Percentiles rank a stretch among this genome's conserved stretches.
These are phyloP conservation scores for Fraxinus platypoda DNA, from an alignment of 305 asterid genomes.

Conservation along the genomic window DNA sequence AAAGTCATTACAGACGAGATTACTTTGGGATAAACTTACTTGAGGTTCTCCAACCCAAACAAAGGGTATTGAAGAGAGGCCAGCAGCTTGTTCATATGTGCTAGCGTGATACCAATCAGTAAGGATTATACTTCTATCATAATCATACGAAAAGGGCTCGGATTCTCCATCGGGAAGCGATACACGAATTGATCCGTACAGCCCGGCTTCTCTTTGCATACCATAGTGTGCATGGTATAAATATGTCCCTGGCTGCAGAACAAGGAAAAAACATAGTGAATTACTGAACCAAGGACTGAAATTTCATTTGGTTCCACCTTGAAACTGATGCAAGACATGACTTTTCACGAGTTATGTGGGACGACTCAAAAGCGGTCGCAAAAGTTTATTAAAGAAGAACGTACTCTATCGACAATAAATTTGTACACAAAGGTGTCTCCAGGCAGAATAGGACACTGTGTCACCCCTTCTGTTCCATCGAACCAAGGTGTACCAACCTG, in stretches of 20 bases:
- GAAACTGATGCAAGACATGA: background rate
- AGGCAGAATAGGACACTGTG: slow-evolving; percentile 82
- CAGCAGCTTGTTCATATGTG: slow-evolving; percentile 56
- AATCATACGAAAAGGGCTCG: slow-evolving; percentile 65
- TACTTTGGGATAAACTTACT: slow-evolving; percentile 26
- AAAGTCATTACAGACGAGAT: background rate
- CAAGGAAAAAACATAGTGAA: slow-evolving; percentile 12
- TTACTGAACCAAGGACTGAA: background rate
- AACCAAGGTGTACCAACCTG: slow-evolving; percentile 86
- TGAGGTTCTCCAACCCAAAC: slow-evolving; percentile 85
- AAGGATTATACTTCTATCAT: slow-evolving; percentile 60
- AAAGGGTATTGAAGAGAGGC: slow-evolving; percentile 65
- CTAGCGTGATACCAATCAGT: slow-evolving; percentile 76
- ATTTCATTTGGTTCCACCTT: background rate
- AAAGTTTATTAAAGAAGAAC: slow-evolving; percentile 11
- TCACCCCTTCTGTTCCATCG: slow-evolving; percentile 94
- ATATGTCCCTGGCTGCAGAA: slow-evolving; percentile 71
- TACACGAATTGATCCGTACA: slow-evolving; percentile 64
- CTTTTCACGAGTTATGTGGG: background rate
- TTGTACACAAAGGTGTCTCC: slow-evolving; percentile 76
- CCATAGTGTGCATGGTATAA: slow-evolving; percentile 87
- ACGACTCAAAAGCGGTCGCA: background rate
- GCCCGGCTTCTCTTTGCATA: slow-evolving; percentile 76
- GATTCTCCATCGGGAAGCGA: slow-evolving; percentile 46
- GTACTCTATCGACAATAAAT: slow-evolving; percentile 77